A percentile compares a stretch with the other conserved stretches of the same genome.
Evolutionary conservation across 805 yeast genomes (phyloP).

Genomic region (Saturnispora zaruensis): DNA sequence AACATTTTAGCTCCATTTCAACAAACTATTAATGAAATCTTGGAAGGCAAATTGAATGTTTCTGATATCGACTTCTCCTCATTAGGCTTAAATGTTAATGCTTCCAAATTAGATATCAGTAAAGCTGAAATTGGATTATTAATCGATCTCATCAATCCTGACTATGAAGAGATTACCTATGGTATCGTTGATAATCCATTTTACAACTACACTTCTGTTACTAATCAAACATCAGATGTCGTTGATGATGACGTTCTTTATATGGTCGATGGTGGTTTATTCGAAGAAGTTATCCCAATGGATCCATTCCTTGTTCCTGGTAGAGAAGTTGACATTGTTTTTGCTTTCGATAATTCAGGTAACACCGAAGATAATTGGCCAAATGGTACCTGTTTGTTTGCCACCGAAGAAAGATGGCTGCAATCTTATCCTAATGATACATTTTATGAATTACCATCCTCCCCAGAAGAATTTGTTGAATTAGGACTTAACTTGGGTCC

Average conservation of each 20-base stretch:
- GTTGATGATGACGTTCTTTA: constrained; percentile 13
- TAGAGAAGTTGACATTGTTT: constrained; percentile 50
- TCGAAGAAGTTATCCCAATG: constrained; percentile 51
- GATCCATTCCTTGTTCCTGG: constrained; percentile 53
- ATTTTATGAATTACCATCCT: constrained; percentile 65
- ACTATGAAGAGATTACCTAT: constrained; percentile 36
- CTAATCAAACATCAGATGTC: constrained; percentile 22
- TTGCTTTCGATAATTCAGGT: constrained; percentile 59
- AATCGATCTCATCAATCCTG: constrained; percentile 33
- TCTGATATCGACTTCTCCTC: constrained; percentile 6
- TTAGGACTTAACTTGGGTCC: constrained; percentile 55
- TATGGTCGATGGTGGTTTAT: constrained; percentile 29
- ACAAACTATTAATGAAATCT: constrained; percentile 11
- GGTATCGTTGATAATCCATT: constrained; percentile 40
- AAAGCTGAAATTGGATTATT: constrained; percentile 12
- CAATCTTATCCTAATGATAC: constrained; percentile 42
- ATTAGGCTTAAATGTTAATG: constrained; percentile 17
- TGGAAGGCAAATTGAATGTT: constrained; percentile 10
- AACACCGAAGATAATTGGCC: constrained; percentile 56
- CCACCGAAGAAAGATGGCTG: constrained; percentile 43
- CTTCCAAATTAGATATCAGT: constrained; percentile 12
- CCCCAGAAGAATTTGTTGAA: constrained; percentile 45
- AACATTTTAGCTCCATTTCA: constrained; percentile 40
- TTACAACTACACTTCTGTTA: constrained; percentile 25
- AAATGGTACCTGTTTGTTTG: constrained; percentile 47